phyloP scores from a whole-genome alignment of 768 basidiomycete genomes.

The Xerocomellus amylosporus region DNA sequence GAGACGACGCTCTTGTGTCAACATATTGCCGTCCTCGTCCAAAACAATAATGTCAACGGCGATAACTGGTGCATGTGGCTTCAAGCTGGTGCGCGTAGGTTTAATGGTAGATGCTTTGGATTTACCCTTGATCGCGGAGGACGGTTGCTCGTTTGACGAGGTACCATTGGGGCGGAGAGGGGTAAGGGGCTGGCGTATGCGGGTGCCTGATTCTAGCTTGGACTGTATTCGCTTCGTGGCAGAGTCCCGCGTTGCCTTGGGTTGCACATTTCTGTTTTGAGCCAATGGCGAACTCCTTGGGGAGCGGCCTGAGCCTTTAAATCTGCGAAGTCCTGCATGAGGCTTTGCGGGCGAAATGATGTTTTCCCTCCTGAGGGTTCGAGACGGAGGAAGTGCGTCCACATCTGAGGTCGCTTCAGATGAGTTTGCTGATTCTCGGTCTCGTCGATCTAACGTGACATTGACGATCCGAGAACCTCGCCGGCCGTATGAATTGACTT shows the following conservation, averaged over 20 bases:
- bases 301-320: constrained; percentile 14
- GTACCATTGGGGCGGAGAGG: constrained; percentile 36
- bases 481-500: constrained; percentile 63
- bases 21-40: constrained; percentile 54
- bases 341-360: constrained; percentile 22
- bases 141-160: constrained; percentile 36
- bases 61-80: constrained; percentile 47
- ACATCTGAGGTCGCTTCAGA: constrained; percentile 37
- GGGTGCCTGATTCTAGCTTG: constrained; percentile 18
- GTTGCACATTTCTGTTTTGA: constrained; percentile 29
- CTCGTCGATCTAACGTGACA: constrained; percentile 34
- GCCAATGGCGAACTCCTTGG: constrained; percentile 16
- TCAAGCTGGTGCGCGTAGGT: constrained; percentile 29
- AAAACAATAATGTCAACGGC: constrained; percentile 67
- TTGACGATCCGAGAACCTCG: constrained; percentile 60
- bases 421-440: constrained; percentile 30
- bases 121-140: constrained; percentile 25
- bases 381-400: constrained; percentile 18
- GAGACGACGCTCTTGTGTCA: constrained; percentile 61
- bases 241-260: constrained; percentile 9
- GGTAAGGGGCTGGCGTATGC: constrained; percentile 41
- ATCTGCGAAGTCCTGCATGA: constrained; percentile 10
- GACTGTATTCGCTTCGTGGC: constrained; percentile 15
- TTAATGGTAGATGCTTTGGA: constrained; percentile 15
- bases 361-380: constrained; percentile 22